phyloP scores from a whole-genome alignment of 2,329 filamentous ascomycete species.

The Incumbomyces delicatus region DNA sequence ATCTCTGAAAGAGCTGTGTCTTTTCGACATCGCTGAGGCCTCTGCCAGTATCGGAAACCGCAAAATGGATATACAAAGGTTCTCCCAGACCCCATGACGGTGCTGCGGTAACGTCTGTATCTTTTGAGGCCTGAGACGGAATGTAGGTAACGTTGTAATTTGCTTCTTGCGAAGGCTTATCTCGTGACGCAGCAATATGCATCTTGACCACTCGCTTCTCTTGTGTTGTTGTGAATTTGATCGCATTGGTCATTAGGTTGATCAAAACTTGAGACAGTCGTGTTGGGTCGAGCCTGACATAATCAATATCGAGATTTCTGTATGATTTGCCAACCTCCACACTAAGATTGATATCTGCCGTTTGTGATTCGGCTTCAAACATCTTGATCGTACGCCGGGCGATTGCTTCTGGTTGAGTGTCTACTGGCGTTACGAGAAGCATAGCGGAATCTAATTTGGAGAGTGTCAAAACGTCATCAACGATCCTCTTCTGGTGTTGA shows the following conservation, averaged over 20 bases:
- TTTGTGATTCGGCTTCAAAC: slow-evolving; percentile 65
- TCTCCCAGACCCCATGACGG: slow-evolving; percentile 49
- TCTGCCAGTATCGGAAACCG: slow-evolving; percentile 67
- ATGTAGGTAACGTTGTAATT: slow-evolving; percentile 29
- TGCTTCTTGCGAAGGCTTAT: slow-evolving; percentile 35
- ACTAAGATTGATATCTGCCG: slow-evolving; percentile 56
- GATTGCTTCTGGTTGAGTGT: slow-evolving; percentile 57
- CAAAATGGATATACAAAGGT: slow-evolving; percentile 57
- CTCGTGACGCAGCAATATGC: slow-evolving; percentile 41
- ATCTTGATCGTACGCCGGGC: slow-evolving; percentile 62
- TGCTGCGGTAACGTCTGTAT: slow-evolving; percentile 27
- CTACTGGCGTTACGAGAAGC: slow-evolving; percentile 60
- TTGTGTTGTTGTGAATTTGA: slow-evolving; percentile 64
- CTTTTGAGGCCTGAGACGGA: slow-evolving; percentile 21
- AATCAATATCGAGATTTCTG: slow-evolving; percentile 48
- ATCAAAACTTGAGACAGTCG: slow-evolving; percentile 70
- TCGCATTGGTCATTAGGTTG: slow-evolving; percentile 69
- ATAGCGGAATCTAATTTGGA: slow-evolving; percentile 69
- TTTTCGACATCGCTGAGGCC: slow-evolving; percentile 63
- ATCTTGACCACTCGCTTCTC: slow-evolving; percentile 37
- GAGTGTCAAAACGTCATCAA: slow-evolving; percentile 65
- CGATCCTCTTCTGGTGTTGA: slow-evolving; percentile 69
- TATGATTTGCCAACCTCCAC: slow-evolving; percentile 57
- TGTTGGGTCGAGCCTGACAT: slow-evolving; percentile 61
- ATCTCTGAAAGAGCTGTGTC: slow-evolving; percentile 65